phyloP scores from a whole-genome alignment of 1,284 basidiomycete genomes.

The Tilletia setariae region DNA sequence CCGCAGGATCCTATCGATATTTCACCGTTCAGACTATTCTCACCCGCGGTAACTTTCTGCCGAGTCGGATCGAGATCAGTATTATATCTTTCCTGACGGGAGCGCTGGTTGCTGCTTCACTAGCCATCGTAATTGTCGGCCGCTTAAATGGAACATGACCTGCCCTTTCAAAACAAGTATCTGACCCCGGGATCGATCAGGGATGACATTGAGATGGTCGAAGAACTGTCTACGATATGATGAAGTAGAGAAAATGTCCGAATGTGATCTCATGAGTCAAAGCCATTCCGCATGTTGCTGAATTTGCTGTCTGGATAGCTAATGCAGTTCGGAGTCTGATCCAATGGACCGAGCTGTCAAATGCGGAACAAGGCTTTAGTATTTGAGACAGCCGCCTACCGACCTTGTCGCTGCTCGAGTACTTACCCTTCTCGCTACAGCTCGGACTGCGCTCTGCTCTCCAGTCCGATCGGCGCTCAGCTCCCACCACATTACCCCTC shows the following conservation, averaged over 20 bases:
- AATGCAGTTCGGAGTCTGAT: slow-evolving; percentile 68
- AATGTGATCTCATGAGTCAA: not conserved
- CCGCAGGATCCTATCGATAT: slow-evolving; percentile 32
- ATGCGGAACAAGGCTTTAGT: not conserved
- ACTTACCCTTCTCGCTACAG: slow-evolving; percentile 15
- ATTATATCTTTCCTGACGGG: slow-evolving; percentile 26
- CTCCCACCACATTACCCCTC: slow-evolving; percentile 70
- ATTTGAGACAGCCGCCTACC: not conserved
- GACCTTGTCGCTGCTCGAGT: not conserved
- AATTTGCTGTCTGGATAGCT: slow-evolving; percentile 57
- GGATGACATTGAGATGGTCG: not conserved
- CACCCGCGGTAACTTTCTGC: slow-evolving; percentile 36
- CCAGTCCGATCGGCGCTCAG: slow-evolving; percentile 47
- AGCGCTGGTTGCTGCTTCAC: slow-evolving; percentile 31
- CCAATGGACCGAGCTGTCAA: slow-evolving; percentile 37
- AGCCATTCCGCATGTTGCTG: slow-evolving; percentile 53
- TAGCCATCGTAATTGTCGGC: slow-evolving; percentile 31
- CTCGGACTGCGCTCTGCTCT: slow-evolving; percentile 14
- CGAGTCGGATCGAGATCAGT: slow-evolving; percentile 36
- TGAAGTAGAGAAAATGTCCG: not conserved
- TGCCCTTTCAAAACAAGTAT: not conserved
- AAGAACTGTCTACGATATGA: not conserved
- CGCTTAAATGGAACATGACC: not conserved
- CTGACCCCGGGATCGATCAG: not conserved
- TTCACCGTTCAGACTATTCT: slow-evolving; percentile 38